phyloP scores from a whole-genome alignment of 306 rosid species.

The Lablab purpureus region DNA sequence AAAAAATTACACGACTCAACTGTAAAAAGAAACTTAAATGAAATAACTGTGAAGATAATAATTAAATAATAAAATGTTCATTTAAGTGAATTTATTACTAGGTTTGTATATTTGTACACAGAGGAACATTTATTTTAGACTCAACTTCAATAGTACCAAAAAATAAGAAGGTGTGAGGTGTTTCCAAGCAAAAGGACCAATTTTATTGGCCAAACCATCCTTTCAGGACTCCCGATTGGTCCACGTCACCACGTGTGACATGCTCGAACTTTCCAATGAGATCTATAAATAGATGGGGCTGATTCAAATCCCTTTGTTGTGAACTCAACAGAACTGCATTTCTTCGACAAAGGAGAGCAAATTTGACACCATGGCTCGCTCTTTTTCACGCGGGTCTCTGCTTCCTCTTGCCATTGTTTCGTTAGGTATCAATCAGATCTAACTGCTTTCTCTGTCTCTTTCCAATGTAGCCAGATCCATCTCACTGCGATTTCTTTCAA shows the following conservation, averaged over 20 bases:
- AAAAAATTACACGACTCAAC: too few species aligned
- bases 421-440: conserved; percentile 66
- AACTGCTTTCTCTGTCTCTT: not conserved
- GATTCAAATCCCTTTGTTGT: not conserved
- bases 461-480: conserved; percentile 50
- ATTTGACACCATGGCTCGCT: conserved; percentile 71
- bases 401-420: conserved; percentile 66
- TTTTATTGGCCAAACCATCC: conserved; percentile 58
- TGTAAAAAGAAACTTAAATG: too few species aligned
- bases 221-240: conserved; percentile 56
- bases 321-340: not conserved
- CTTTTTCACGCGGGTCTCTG: conserved; percentile 67
- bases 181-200: conserved; percentile 52
- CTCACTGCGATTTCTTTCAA: not conserved
- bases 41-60: too few species aligned
- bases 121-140: too few species aligned
- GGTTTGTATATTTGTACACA: too few species aligned
- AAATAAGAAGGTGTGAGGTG: conserved; percentile 33
- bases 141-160: too few species aligned
- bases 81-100: too few species aligned
- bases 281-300: conserved; percentile 54
- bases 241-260: conserved; percentile 81
- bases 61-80: too few species aligned
- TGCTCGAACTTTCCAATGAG: conserved; percentile 45
- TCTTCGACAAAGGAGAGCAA: not conserved